Base-by-base conservation (phyloP, 495 filamentous ascomycete genomes). In the Lophiostoma macrostomum region DNA sequence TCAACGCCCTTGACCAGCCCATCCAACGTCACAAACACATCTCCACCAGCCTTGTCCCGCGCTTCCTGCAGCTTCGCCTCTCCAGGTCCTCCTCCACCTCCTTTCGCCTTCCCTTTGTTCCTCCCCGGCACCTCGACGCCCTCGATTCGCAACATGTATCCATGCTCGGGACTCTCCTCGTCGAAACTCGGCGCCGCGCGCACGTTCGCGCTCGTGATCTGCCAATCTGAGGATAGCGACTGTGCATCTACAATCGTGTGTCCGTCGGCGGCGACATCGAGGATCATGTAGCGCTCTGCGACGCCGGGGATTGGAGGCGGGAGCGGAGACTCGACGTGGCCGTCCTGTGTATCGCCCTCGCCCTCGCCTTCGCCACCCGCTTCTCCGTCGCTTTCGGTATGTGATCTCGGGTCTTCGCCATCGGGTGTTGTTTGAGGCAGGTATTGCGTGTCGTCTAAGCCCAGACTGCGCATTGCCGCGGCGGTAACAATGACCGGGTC, bases 211-310 rank as follows among this genome's bases (percentile, higher is more conserved):
- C 46, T 44, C n/a, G 64, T 47, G 24, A 67, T 60, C 44, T 69
- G 65, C 69, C 69, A 72, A n/a, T 65, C 56, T 5, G 64, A 29
- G 18, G 55, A 63, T 28, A 72, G 27, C 6, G 55, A 63, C 36
- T 69, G 52, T n/a, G 65, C 67, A 25, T 55, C 53, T 1, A 52
- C 39, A 4, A 71, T 54, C 1, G 48, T 58, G 40, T 66, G 64
- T 18, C 68, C 69, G 31, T 69, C 67, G 0, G 65, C 41, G 5
- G 49, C 63, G 28, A 72, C 51, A 46, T 72, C 67, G 16, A 72
- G 22, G 25, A 72, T 31, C n/a, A 71, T 12, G 36, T 56, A 65
- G 10, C 67, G 64, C 50, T 72, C 69, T 42, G 64, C 61, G 16
- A 48, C 43, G 12, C 50, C 65, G 5, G 52, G 42, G 20, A 52